phyloP scores from a whole-genome alignment of 257 asterid genomes.

The Buddleja alternifolia region DNA sequence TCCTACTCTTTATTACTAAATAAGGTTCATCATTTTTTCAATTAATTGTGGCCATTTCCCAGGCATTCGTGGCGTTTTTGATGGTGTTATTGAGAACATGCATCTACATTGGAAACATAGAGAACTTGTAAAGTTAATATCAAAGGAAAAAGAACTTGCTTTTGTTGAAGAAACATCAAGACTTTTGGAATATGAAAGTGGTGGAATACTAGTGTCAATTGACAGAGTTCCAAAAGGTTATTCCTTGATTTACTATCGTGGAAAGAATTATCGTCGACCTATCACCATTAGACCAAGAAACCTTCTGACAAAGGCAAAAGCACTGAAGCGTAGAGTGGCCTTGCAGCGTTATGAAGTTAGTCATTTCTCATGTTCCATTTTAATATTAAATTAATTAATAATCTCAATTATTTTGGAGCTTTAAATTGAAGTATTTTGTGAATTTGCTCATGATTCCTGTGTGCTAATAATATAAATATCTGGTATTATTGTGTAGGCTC shows the following conservation, averaged over 20 bases:
- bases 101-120: conserved; percentile 99
- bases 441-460: background rate
- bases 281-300: conserved; percentile 88
- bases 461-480: conserved; percentile 31
- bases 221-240: conserved; percentile 91
- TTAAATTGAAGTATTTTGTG: background rate
- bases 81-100: conserved; percentile 99
- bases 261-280: conserved; percentile 91
- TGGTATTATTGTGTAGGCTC: conserved; percentile 61
- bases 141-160: conserved; percentile 80
- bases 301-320: conserved; percentile 97
- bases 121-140: conserved; percentile 91
- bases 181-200: conserved; percentile 96
- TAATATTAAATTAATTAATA: conserved; percentile 17
- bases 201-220: conserved; percentile 84
- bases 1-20: too few relatives aligned
- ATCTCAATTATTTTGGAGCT: background rate
- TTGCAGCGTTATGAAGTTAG: conserved; percentile 93
- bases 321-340: conserved; percentile 95
- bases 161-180: conserved; percentile 94
- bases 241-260: conserved; percentile 85
- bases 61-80: conserved; percentile 98
- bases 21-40: too few relatives aligned
- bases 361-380: conserved; percentile 31
- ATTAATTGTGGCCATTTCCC: conserved; percentile 28